phyloP scores from a whole-genome alignment of 805 yeast species.

The Myxozyma geophila region DNA sequence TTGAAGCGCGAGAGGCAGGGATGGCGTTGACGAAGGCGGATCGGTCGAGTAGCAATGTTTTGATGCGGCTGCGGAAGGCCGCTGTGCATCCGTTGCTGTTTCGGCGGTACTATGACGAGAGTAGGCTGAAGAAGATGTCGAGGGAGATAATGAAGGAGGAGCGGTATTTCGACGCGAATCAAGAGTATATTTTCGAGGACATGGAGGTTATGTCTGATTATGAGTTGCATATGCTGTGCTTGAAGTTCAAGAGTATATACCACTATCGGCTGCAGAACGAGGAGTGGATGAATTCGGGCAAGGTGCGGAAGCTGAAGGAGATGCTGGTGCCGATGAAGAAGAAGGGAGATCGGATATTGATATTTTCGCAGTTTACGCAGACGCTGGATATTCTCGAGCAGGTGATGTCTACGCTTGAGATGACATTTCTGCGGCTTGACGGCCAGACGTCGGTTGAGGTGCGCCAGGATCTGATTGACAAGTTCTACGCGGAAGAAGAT shows the following conservation, averaged over 20 bases:
- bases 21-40: constrained; percentile 43
- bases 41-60: constrained; percentile 63
- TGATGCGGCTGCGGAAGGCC: constrained; percentile 91
- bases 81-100: constrained; percentile 90
- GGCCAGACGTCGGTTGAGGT: constrained; percentile 94
- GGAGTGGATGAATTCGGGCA: constrained; percentile 67
- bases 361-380: constrained; percentile 92
- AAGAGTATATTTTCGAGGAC: constrained; percentile 81
- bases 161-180: constrained; percentile 74
- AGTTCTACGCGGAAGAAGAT: constrained; percentile 76
- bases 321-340: constrained; percentile 62
- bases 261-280: constrained; percentile 58
- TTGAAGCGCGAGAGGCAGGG: constrained; percentile 43
- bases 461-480: constrained; percentile 89
- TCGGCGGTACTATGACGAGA: constrained; percentile 65
- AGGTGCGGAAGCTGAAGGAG: constrained; percentile 61
- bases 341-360: constrained; percentile 67
- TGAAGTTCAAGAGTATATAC: constrained; percentile 69
- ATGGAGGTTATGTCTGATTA: constrained; percentile 94
- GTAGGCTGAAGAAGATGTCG: constrained; percentile 66
- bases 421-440: constrained; percentile 82
- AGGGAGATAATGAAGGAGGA: constrained; percentile 79
- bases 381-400: constrained; percentile 84
- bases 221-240: constrained; percentile 78
- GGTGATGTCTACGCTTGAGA: constrained; percentile 64